These are phyloP conservation scores for Daphne laureola DNA, from an alignment of 441 rosid species.

Conservation along the genomic window DNA sequence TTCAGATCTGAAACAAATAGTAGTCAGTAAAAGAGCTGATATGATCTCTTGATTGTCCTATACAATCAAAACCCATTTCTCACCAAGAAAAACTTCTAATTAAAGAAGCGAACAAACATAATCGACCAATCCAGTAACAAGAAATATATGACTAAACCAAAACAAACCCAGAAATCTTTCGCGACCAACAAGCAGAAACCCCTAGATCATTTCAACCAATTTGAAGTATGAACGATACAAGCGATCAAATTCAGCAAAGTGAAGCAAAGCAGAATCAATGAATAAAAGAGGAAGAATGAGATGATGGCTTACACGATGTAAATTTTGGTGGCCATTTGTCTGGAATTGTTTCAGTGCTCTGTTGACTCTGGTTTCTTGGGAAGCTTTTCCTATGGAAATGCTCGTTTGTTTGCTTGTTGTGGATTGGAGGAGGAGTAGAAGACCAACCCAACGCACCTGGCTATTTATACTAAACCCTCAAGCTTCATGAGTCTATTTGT, in stretches of 20 bases:
- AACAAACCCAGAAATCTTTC: too few species aligned
- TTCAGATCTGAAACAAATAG: too few species aligned
- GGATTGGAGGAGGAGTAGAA: constrained; percentile 3
- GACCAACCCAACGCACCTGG: constrained; percentile 4
- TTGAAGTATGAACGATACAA: too few species aligned
- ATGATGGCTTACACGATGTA: constrained; percentile 45
- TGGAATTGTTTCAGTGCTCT: too few species aligned
- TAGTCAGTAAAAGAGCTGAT: too few species aligned
- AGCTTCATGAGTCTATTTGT: not conserved
- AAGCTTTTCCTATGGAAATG: not conserved
- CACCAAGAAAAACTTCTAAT: too few species aligned
- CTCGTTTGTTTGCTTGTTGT: constrained; percentile 1
- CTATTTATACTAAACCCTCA: constrained; percentile 25
- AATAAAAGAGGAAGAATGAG: constrained; percentile 4
- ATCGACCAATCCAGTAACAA: not conserved
- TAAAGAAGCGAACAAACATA: too few species aligned
- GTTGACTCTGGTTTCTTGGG: not conserved
- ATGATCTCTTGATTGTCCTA: too few species aligned
- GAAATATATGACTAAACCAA: not conserved
- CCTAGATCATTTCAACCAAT: constrained; percentile 1
- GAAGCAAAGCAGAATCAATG: not conserved
- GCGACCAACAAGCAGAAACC: too few species aligned
- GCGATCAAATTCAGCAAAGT: not conserved
- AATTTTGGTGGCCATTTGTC: constrained; percentile 46
- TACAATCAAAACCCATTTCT: too few species aligned